Base-by-base conservation (phyloP, 805 yeast species). In the Zygosaccharomyces kombuchaensis region DNA sequence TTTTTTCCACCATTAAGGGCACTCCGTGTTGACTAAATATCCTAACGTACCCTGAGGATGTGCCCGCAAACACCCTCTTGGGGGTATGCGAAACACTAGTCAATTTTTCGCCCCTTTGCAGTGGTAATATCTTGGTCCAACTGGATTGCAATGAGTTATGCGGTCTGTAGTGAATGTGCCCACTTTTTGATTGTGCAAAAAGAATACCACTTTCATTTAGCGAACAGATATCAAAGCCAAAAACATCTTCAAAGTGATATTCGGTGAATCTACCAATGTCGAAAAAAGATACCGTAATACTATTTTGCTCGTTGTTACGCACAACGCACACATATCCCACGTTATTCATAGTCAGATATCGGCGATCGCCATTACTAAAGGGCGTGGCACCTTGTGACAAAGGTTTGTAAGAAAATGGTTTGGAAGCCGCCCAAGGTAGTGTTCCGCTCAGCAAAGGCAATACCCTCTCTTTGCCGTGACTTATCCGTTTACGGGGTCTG, bases 351-450 rank as follows among this genome's bases (percentile, higher is more conserved):
- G 88, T 80, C 34, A 91, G 66, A 57, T 88, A 90, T 44, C 96
- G 73, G 64, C 91, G 77, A 43, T 80, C 77, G 3, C 69, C 71
- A 42, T 69, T 67, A 26, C 66, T 65, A 84, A 90, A 89, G 0
- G 96, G 96, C 0, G 98, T 91, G 6, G 84, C 78, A 1, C 98
- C 98, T 1, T 87, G 85, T 2, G 95, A 87, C 55, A 81, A 84
- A 0, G 96, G 90, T 37, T 67, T 70, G 23, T 80, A 57, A 7
- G 69, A 40, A 67, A 69, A 26, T 10, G 31, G 34, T 6, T 21
- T 27, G 14, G 34, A 22, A 27, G 25, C 22, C 4, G 41, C 40
- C 30, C 9, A 25, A 2, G 19, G 21, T n/a, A 10, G 29, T 12
- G 41, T 7, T 16, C 34, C 41, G 12, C 19, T 8, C n/a, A 25